These are phyloP conservation scores for Parastagonospora nodorum DNA, from an alignment of 2,329 filamentous ascomycete species.

Conservation along the genomic window DNA sequence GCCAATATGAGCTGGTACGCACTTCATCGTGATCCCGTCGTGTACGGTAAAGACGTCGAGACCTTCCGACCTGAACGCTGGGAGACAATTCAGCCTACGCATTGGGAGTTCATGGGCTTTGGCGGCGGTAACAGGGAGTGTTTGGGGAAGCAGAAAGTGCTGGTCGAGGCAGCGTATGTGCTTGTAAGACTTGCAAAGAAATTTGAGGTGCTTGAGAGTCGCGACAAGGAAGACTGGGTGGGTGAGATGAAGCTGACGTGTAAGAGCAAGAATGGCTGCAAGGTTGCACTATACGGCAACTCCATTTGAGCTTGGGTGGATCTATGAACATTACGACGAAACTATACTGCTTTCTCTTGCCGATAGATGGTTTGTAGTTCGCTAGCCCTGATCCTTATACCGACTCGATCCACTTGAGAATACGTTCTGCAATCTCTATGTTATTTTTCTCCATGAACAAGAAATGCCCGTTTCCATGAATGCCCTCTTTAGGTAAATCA, in stretches of 20 bases:
- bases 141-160: constrained; percentile 16
- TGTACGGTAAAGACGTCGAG: constrained; percentile 21
- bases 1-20: constrained; percentile 45
- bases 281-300: constrained; percentile 4
- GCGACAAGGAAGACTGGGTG: constrained; percentile 11
- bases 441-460: constrained; percentile 44
- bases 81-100: constrained; percentile 9
- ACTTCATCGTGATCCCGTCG: constrained; percentile 47
- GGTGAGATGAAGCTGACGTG: constrained; percentile 10
- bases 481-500: constrained; percentile 60
- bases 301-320: not conserved
- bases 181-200: constrained; percentile 9
- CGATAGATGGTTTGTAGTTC: not conserved
- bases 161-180: constrained; percentile 18
- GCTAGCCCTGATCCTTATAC: not conserved
- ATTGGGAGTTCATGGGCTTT: constrained; percentile 19
- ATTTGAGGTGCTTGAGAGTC: constrained; percentile 6
- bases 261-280: constrained; percentile 16
- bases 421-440: constrained; percentile 19
- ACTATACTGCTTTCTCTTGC: not conserved
- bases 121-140: constrained; percentile 16
- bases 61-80: constrained; percentile 12
- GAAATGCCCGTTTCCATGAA: constrained; percentile 60
- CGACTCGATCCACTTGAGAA: constrained; percentile 2
- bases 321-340: not conserved